A percentile compares a stretch with the other conserved stretches of the same genome.
phyloP scores from a whole-genome alignment of 441 rosid genomes.

The Erodium trifolium region DNA sequence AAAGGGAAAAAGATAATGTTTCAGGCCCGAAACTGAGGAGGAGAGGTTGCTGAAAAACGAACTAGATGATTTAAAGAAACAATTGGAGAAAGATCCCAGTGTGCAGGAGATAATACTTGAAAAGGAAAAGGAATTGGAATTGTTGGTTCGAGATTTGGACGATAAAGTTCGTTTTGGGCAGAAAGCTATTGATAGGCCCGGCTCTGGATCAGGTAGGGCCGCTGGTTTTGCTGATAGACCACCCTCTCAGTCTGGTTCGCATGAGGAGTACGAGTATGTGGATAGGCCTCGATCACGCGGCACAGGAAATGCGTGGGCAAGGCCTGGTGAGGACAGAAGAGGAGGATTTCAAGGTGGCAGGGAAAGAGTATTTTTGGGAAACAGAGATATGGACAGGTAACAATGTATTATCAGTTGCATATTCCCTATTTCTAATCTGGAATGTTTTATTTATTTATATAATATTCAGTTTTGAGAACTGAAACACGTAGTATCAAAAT shows the following conservation, averaged over 20 bases:
- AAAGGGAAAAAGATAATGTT: conserved; percentile 18
- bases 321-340: conserved; percentile 68
- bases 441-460: no score
- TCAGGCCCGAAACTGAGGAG: conserved; percentile 79
- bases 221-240: conserved; percentile 58
- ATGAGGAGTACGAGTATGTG: conserved; percentile 60
- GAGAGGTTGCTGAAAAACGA: conserved; percentile 69
- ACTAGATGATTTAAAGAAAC: conserved; percentile 45
- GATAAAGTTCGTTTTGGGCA: conserved; percentile 72
- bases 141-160: conserved; percentile 55
- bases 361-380: conserved; percentile 68
- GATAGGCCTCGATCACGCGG: conserved; percentile 86
- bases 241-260: conserved; percentile 64
- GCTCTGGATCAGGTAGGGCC: conserved; percentile 67
- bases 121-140: conserved; percentile 63
- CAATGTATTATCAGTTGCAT: background rate
- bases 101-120: conserved; percentile 33
- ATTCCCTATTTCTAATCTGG: no score
- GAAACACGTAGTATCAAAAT: background rate
- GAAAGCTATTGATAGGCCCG: conserved; percentile 61
- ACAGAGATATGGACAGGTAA: conserved; percentile 72
- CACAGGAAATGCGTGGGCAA: conserved; percentile 50
- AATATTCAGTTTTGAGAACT: background rate
- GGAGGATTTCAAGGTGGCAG: conserved; percentile 52
- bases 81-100: conserved; percentile 37